Evolutionary conservation across 1,284 basidiomycete species (phyloP), one percentile per base, ranked within the genome.

Genomic region (Chondrostereum purpureum): DNA sequence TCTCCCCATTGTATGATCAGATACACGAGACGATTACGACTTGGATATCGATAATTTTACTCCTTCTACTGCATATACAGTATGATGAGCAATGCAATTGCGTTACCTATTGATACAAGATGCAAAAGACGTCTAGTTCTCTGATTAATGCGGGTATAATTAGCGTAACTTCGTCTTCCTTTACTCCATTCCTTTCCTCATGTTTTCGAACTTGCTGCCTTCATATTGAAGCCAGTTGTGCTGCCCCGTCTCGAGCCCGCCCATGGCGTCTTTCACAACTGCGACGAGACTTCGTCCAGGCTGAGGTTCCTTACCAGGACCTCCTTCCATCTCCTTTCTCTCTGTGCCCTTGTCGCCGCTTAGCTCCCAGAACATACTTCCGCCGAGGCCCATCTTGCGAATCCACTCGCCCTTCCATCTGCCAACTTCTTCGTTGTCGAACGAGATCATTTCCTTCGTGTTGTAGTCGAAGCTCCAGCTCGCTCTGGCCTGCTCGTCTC

Each of bases 361-460:
- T 45, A 90, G 68, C 60, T 90, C 87, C 88, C 88, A 90, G 56
- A 84, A 90, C 88, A 92, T 91, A 50, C 83, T 83, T 3, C 88
- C 90, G 1, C 80, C 82, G 12, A 92, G 64, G 0, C 80, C 77
- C 58, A 84, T 74, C 38, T 76, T 67, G 51, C 64, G 68, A 53
- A 93, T 92, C 70, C 81, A 92, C 49, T 76, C 70, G 13, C 84
- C 86, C 63, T 92, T 92, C 73, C 72, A 73, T 45, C 63, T 57
- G 1, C 73, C 88, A 2, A 87, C 74, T 27, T 77, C 66, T 46
- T 87, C 86, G 24, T 70, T 77, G 57, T 93, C 91, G 58, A 78
- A 93, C 58, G 84, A 85, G 50, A 92, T 71, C 76, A 92, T 80
- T 63, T 91, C 86, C 50, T 72, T 72, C 57, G 71, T 83, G 40